Base-by-base conservation (phyloP, 305 asterid genomes). In the Plantago rigida region DNA sequence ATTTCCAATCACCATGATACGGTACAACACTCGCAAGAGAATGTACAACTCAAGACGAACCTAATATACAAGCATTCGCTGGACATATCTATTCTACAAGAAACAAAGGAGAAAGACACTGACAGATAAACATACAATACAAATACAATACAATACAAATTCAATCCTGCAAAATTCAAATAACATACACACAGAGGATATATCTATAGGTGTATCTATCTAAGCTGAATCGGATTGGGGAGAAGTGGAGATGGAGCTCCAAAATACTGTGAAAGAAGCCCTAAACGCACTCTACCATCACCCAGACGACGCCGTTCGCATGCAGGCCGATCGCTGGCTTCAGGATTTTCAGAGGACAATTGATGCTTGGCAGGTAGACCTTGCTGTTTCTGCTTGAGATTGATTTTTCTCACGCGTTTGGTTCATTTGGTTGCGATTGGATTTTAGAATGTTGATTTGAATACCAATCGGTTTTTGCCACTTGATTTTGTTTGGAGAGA, bases 321-420 rank as follows among this genome's bases (percentile, higher is more conserved):
- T 85, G 94, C 87, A 81, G 54, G 99, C 97, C 60, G 99, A 92
- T 85, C 96, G 89, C 62, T 92, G 97, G 97, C 87, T 92, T 50
- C 99, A 92, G 71, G 84, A 85, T 36, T 92, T 92, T 67, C 97
- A 87, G 81, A 94, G 96, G 6, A 92, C 97, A 28, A 75, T 92
- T 66, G 99, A 92, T 69, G 99, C 99, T 75, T 92, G 99, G 99
- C 99, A 92, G 97, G 99, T 89, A 41, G 10, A 41, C 46, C 7
- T 41, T 1, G 10, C 13, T 0, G 46, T 41, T 41, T 41, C 46
- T 41, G 13, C 42, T 36, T 36, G 1, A 36, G 42, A 36, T 36
- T 36, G 42, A 3, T 41, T 41, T 7, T 41, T 12, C 2, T 41
- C 13, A 41, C 46, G 2, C 9, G 46, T 41, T 41, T 41, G 46